Base-by-base conservation (phyloP, 345 rosid genomes). In the Syzygium aqueum region DNA sequence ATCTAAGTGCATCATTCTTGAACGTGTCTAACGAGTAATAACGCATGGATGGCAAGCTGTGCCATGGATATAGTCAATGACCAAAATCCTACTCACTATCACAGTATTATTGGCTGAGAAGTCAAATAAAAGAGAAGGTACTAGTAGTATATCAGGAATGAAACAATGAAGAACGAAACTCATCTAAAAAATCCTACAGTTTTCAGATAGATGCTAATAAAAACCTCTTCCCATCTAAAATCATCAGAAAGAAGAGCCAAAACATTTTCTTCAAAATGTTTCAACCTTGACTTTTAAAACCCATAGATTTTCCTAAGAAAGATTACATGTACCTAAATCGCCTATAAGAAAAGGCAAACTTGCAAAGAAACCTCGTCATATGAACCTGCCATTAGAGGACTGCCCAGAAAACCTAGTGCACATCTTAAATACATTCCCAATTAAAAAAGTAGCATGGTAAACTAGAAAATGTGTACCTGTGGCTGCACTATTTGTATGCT, bases 401-500 rank as follows among this genome's bases (percentile, higher is more conserved):
- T 37, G 15, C 80, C 19, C 80, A 33, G 80, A 5, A 73, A 73
- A 37, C 19, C 43, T 33, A 37, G 80, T 19, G 80, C 80, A 37
- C 11, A 13, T 33, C 49, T 19, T 85, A 54, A 14, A 46, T 61
- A 25, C 67, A 84, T 50, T 59, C n/a, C 50, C 59, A 28, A 11
- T 17, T 19, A 43, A 83, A 87, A 40, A n/a, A 28, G 67, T 49
- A 19, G 22, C 82, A 37, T 37, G 49, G 27, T 11, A 37, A 73
- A 73, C 82, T 19, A 67, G 30, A 23, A 85, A 33, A 87, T 52
- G 49, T 21, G 84, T 89, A 97, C 99, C 96, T 88, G 99, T 97
- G 87, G 99, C 99, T 21, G 99, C 99, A 85, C 97, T 96, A 87
- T 98, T 98, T 57, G 99, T 98, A 90, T 98, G 99, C 94, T 98